Conservation (phyloP, 371 early-diverging fungal genomes). For the Thermomucor indicae-seudaticae region DNA sequence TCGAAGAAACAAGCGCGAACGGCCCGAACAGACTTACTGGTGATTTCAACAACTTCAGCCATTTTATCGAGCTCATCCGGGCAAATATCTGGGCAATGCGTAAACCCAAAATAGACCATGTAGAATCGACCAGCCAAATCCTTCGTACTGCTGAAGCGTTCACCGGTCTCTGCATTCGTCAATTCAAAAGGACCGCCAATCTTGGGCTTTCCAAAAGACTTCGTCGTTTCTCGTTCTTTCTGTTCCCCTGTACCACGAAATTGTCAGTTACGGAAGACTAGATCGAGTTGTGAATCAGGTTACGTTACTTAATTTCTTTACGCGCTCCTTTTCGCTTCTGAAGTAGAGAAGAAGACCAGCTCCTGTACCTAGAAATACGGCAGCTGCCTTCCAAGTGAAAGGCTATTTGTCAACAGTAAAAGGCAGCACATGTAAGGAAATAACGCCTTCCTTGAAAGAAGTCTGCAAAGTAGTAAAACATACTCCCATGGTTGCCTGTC, state of each 20-base stretch:
- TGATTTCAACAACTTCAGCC: constrained; percentile 79
- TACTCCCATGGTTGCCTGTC: constrained; percentile 11
- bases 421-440: too few relatives aligned
- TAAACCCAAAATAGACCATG: constrained; percentile 97
- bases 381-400: constrained; percentile 44
- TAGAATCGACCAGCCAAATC: constrained; percentile 76
- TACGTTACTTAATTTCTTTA: constrained; percentile 42
- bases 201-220: constrained; percentile 74
- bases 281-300: background rate
- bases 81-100: constrained; percentile 98
- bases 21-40: constrained; percentile 30
- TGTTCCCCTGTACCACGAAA: constrained; percentile 22
- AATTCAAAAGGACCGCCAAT: constrained; percentile 92
- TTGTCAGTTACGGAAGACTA: background rate
- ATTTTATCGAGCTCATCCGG: constrained; percentile 98
- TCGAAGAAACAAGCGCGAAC: too few relatives aligned
- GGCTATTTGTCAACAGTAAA: too few relatives aligned
- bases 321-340: constrained; percentile 57
- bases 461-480: background rate
- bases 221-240: constrained; percentile 29
- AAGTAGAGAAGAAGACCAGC: constrained; percentile 60
- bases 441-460: background rate
- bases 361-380: constrained; percentile 57
- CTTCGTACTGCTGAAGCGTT: constrained; percentile 20
- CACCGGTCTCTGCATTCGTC: constrained; percentile 62